Conservation (phyloP, 306 rosid species). For the Mimosa pudica region DNA sequence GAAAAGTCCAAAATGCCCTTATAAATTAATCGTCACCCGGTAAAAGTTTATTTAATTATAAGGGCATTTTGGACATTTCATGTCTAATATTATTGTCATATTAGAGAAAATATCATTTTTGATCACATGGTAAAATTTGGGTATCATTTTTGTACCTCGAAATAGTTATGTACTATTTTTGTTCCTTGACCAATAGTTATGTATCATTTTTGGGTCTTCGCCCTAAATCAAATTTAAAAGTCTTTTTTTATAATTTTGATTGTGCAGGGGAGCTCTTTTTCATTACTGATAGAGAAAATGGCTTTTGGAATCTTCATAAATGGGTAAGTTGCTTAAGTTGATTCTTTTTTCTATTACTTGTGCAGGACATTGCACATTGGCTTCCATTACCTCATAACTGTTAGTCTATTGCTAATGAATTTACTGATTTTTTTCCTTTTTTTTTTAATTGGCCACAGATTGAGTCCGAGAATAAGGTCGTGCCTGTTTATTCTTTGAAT, state of each 20-base stretch:
- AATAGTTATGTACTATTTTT: too few relatives aligned
- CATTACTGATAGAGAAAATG: conserved; percentile 77
- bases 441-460: conserved; percentile 51
- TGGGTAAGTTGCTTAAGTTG: conserved; percentile 66
- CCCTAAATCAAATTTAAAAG: conserved; percentile 25
- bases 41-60: too few relatives aligned
- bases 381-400: conserved; percentile 1
- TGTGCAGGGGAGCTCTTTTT: conserved; percentile 85
- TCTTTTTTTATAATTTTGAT: conserved; percentile 28
- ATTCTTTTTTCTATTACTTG: conserved; percentile 19
- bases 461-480: conserved; percentile 70
- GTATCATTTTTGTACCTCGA: too few relatives aligned
- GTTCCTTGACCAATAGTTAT: too few relatives aligned
- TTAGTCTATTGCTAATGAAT: background rate
- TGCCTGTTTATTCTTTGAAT: conserved; percentile 67
- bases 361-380: background rate
- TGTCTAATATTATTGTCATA: too few relatives aligned
- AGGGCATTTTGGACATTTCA: too few relatives aligned
- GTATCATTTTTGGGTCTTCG: too few relatives aligned
- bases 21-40: too few relatives aligned
- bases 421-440: conserved; percentile 4
- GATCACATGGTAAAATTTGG: too few relatives aligned
- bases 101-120: too few relatives aligned
- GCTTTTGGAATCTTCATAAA: conserved; percentile 93
- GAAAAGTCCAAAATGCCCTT: too few relatives aligned